Base-by-base conservation (phyloP, 1,139 yeast species). In the Zygoascus hellenicus region DNA sequence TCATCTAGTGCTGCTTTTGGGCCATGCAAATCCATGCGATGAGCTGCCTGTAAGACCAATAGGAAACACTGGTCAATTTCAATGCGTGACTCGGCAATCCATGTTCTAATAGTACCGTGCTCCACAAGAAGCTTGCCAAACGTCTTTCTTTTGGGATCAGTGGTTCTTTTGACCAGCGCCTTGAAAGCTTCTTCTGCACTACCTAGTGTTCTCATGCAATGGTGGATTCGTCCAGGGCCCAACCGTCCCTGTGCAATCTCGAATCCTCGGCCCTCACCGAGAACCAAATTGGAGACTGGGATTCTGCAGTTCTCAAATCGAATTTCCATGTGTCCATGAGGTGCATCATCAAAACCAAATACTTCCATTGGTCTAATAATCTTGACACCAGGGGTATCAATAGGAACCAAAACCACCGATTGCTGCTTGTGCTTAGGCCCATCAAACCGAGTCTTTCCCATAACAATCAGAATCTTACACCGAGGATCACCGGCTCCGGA, bases 401-500 rank as follows among this genome's bases (percentile, higher is more conserved):
- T 71, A 55, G 82, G 85, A 44, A 81, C 66, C 29, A 81, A 72
- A 45, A 82, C 62, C 15, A 82, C 80, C 3, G 83, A 71, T 60
- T 82, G 88, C 63, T 81, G 82, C 43, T 61, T 62, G 61, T 81
- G 79, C 13, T 70, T 65, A 40, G 51, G 44, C n/a, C 51, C 51
- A 29, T 51, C 43, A 19, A 47, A 45, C 17, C 51, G 46, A 3
- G 85, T 80, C 61, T 79, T 73, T 54, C 84, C 82, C 83, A 82
- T 80, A n/a, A 78, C 76, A 46, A 82, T 68, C 82, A 85, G 78
- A 14, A 66, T 43, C 31, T 69, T 58, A 61, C 81, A 75, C 49
- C 83, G 71, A 19, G 86, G 86, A 61, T 82, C 87, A 16, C 85
- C 87, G 33, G 86, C 87, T 28, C 87, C 87, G 0, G 85, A 78